Base-by-base conservation (phyloP, 495 filamentous ascomycete species). In the Hypomontagnella submonticulosa region DNA sequence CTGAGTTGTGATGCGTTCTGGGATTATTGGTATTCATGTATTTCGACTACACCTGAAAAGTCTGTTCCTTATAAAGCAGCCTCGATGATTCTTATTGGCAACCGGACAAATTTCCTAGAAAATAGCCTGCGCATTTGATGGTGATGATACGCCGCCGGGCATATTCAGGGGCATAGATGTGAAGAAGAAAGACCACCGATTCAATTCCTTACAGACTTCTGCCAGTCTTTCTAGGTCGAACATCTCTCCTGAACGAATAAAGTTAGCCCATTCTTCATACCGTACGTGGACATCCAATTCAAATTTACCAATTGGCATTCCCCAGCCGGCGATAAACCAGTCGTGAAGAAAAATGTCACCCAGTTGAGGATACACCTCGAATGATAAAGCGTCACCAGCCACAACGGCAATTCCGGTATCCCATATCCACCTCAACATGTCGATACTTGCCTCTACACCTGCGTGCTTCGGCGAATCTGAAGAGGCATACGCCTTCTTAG, bases 181-280 rank as follows among this genome's bases (percentile, higher is more conserved):
- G 8, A 83, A 53, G 51, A 84, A 77, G 49, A 84, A 83, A 0
- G 70, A 72, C 61, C 73, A 83, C 48, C 76, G 50, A 20, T 70
- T 50, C 40, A 71, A 53, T 19, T 67, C 65, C 54, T 69, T 57
- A 74, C 84, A 87, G 38, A 75, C 71, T 65, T 75, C 62, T 23
- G 73, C 66, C 55, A 84, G 64, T 37, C 69, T 70, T 71, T 86
- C 83, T 30, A 86, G 58, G 75, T 87, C 83, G 69, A 83, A 86
- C 60, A 85, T 70, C 70, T 87, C 84, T 1, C 63, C 63, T 61
- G 4, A 61, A 52, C 32, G 11, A 8, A 8, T 49, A 10, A 57
- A 33, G n/a, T 30, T 16, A 38, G 27, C 16, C 4, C 3, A 33
- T 6, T 30, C 3, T 12, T 13, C 11, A 12, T 5, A 36, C 2